These are phyloP conservation scores for Ensete glaucum DNA, from an alignment of 176 grass and related monocot species.

Conservation along the genomic window DNA sequence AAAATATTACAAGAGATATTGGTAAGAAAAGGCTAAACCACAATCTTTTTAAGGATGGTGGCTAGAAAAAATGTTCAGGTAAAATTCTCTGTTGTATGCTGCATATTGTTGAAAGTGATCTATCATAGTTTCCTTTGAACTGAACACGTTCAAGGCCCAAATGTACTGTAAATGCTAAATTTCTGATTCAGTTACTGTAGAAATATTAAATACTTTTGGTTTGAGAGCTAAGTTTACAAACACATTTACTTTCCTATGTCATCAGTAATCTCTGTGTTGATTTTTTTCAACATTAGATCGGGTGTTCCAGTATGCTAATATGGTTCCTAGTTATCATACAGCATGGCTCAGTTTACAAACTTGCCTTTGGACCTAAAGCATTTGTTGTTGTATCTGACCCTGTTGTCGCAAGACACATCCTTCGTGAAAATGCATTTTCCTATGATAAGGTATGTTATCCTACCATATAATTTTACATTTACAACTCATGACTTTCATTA, in stretches of 20 bases:
- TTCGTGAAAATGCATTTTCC: constrained; percentile 87
- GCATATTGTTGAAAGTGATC: too few species aligned
- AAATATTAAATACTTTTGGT: not conserved
- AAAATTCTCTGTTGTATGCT: too few species aligned
- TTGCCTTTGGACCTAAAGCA: constrained; percentile 90
- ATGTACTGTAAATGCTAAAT: too few species aligned
- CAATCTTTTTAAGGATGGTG: too few species aligned
- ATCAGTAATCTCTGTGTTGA: not conserved
- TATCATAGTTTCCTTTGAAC: too few species aligned
- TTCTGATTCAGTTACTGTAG: too few species aligned
- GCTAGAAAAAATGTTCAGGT: too few species aligned
- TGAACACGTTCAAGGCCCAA: too few species aligned
- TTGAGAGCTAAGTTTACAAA: not conserved
- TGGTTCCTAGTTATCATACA: constrained; percentile 22
- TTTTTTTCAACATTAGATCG: not conserved
- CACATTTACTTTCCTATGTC: not conserved
- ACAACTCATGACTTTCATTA: not conserved
- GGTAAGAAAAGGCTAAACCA: too few species aligned
- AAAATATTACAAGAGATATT: too few species aligned
- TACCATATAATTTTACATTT: not conserved
- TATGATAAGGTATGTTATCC: constrained; percentile 76
- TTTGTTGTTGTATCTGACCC: constrained; percentile 97
- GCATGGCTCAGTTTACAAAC: constrained; percentile 96
- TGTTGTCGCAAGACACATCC: constrained; percentile 78
- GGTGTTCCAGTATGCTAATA: constrained; percentile 11